Percentiles rank a stretch among this genome's conserved stretches.
These are phyloP conservation scores for Trichoderma hamatum DNA, from an alignment of 2,329 filamentous ascomycete genomes.

Conservation along the genomic window DNA sequence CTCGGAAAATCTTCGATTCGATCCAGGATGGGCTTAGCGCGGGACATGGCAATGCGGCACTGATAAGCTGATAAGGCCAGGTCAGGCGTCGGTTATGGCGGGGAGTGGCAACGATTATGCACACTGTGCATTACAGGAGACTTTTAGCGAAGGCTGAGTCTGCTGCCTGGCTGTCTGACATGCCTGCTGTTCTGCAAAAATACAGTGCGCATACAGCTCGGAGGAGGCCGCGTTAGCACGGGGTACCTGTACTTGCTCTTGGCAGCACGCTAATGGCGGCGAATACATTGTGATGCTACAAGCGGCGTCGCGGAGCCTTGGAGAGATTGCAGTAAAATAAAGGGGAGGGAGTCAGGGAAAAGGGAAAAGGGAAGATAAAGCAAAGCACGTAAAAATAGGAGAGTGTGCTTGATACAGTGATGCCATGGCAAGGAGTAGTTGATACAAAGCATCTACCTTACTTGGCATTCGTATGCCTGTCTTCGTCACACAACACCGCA, in stretches of 20 bases:
- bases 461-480: neutral
- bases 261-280: slow-evolving; percentile 11
- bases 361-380: neutral
- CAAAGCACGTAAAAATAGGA: neutral
- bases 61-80: slow-evolving; percentile 18
- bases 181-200: neutral
- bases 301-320: slow-evolving; percentile 3
- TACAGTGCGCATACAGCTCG: neutral
- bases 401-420: neutral
- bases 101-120: neutral
- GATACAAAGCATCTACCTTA: neutral
- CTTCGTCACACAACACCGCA: neutral
- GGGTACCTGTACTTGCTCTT: neutral
- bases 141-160: too few species aligned
- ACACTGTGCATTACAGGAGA: neutral
- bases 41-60: neutral
- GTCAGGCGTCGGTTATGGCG: neutral
- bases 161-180: neutral
- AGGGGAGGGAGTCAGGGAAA: neutral
- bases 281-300: slow-evolving; percentile 21
- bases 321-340: neutral
- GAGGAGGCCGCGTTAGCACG: neutral
- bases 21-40: slow-evolving; percentile 13
- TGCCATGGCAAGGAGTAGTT: neutral
- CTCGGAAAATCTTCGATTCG: slow-evolving; percentile 26